A percentile compares a stretch with the other conserved stretches of the same genome.
These are phyloP conservation scores for Gaultheria prostrata DNA, from an alignment of 148 eudicot genomes.

Conservation along the genomic window DNA sequence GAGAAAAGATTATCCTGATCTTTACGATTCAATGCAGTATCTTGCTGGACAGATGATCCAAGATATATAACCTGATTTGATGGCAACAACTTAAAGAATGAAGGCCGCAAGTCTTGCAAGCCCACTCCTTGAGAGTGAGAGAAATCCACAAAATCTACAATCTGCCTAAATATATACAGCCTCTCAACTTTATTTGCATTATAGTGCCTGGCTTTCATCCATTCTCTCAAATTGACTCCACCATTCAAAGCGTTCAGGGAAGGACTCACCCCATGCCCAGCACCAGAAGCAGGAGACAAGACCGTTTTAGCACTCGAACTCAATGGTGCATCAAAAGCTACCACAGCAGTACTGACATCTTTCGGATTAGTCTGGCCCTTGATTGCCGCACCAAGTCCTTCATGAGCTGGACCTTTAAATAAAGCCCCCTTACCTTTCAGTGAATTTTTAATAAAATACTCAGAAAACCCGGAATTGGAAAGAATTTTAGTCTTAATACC, in stretches of 20 bases:
- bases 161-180: conserved; percentile 54
- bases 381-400: conserved; percentile 26
- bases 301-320: conserved; percentile 19
- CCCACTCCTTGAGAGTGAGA: conserved; percentile 65
- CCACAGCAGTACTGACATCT: conserved; percentile 21
- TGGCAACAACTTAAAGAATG: conserved; percentile 63
- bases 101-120: conserved; percentile 70
- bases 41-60: conserved; percentile 48
- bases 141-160: conserved; percentile 62
- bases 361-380: conserved; percentile 26
- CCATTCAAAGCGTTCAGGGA: conserved; percentile 25
- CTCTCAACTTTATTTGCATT: conserved; percentile 47
- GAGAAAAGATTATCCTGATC: conserved; percentile 30
- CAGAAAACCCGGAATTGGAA: conserved; percentile 72
- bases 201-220: conserved; percentile 52
- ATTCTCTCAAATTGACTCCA: conserved; percentile 72
- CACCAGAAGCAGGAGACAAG: conserved; percentile 16
- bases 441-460: conserved; percentile 65
- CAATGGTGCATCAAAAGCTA: conserved; percentile 31
- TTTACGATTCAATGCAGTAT: conserved; percentile 23
- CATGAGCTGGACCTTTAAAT: conserved; percentile 44
- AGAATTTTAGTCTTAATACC: conserved; percentile 69
- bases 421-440: conserved; percentile 75
- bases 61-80: conserved; percentile 51
- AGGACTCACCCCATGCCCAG: conserved; percentile 18